phyloP scores from a whole-genome alignment of 495 filamentous ascomycete species.

The Lasiosphaeria hispida region DNA sequence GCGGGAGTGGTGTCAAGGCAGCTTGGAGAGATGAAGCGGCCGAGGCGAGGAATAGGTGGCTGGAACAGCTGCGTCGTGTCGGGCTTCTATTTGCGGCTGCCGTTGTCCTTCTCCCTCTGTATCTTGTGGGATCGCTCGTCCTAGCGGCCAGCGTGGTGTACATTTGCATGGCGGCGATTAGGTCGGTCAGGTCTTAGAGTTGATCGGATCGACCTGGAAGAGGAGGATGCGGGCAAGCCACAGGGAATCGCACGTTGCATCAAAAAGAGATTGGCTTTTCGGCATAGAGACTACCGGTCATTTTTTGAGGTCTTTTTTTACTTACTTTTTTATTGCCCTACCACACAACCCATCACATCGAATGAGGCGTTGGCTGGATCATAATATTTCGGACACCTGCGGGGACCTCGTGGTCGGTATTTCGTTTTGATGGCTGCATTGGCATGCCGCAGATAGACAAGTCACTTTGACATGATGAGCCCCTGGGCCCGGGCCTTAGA shows the following conservation, averaged over 20 bases:
- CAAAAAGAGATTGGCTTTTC: conserved; percentile 16
- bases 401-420: too few species aligned
- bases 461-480: too few species aligned
- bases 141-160: conserved; percentile 26
- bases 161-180: conserved; percentile 23
- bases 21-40: conserved; percentile 26
- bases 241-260: not conserved
- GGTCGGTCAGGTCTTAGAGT: conserved; percentile 6
- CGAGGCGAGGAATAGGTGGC: conserved; percentile 22
- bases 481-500: too few species aligned
- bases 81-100: conserved; percentile 32
- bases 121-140: conserved; percentile 27
- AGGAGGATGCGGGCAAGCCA: not conserved
- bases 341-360: conserved; percentile 13
- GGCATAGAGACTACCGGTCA: conserved; percentile 9
- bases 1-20: conserved; percentile 21
- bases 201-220: conserved; percentile 3
- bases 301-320: not conserved
- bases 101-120: conserved; percentile 36
- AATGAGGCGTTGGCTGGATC: conserved; percentile 17
- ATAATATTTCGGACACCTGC: conserved; percentile 5
- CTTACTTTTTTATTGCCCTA: conserved; percentile 10
- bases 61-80: conserved; percentile 31
- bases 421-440: too few species aligned
- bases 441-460: too few species aligned